phyloP scores from a whole-genome alignment of 2,329 filamentous ascomycete species.

The Fusarium pseudoanthophilum region DNA sequence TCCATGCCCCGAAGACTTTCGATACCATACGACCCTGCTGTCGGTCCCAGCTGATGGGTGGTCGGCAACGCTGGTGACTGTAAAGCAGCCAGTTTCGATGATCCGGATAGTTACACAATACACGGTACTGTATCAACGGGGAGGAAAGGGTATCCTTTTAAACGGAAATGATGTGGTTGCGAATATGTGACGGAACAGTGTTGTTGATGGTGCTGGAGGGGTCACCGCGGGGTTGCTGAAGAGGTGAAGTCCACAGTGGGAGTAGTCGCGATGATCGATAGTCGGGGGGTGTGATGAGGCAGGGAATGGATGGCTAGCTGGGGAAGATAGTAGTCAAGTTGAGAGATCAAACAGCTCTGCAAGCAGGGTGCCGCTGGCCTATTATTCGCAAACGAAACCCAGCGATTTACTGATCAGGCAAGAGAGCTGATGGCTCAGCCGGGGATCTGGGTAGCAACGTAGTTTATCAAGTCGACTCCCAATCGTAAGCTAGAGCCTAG shows the following conservation, averaged over 20 bases:
- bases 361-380: conserved; percentile 45
- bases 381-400: conserved; percentile 44
- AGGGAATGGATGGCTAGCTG: conserved; percentile 44
- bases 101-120: conserved; percentile 15
- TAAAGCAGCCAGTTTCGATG: conserved; percentile 43
- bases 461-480: conserved; percentile 47
- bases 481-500: conserved; percentile 46
- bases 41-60: conserved; percentile 71
- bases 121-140: conserved; percentile 14
- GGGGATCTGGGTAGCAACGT: conserved; percentile 44
- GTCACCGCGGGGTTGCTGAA: conserved; percentile 43
- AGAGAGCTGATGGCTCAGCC: conserved; percentile 47
- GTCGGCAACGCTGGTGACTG: conserved; percentile 56
- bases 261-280: conserved; percentile 42
- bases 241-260: conserved; percentile 38
- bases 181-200: conserved; percentile 13
- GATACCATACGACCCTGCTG: conserved; percentile 64
- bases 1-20: conserved; percentile 76
- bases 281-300: conserved; percentile 40
- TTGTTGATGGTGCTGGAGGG: conserved; percentile 37
- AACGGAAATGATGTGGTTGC: background rate
- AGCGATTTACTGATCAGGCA: conserved; percentile 44
- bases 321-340: conserved; percentile 41
- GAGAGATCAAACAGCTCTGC: conserved; percentile 36
- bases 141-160: conserved; percentile 2